These are phyloP conservation scores for Suillus variegatus DNA, from an alignment of 768 basidiomycete genomes.

Conservation along the genomic window DNA sequence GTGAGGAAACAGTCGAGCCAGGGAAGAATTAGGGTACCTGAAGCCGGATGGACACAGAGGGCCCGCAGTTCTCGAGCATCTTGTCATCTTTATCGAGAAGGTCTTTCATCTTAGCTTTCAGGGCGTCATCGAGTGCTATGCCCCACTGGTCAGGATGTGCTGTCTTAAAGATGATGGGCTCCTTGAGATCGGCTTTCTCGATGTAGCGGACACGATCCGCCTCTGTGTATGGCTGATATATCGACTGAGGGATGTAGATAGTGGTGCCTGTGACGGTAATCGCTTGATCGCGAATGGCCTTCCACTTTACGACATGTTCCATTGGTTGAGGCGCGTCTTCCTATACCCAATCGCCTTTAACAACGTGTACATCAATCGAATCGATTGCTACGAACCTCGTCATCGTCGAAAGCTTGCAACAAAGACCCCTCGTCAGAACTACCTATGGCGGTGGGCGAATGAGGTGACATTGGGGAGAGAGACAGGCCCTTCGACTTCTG, in stretches of 20 bases:
- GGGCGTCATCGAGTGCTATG: conserved; percentile 61
- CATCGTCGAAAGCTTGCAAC: neutral
- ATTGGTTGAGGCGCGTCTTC: conserved; percentile 22
- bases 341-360: conserved; percentile 11
- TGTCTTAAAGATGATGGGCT: conserved; percentile 63
- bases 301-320: conserved; percentile 31
- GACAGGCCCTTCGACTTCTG: neutral
- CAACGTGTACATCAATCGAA: neutral
- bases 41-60: conserved; percentile 77
- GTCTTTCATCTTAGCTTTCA: conserved; percentile 58
- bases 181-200: conserved; percentile 62
- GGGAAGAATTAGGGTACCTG: conserved; percentile 47
- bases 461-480: neutral
- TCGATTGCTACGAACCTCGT: neutral
- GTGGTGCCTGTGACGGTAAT: conserved; percentile 34
- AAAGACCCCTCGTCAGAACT: neutral
- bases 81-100: conserved; percentile 59
- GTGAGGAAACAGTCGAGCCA: neutral
- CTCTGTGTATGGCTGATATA: conserved; percentile 77
- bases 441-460: neutral
- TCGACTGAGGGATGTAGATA: conserved; percentile 64
- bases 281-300: conserved; percentile 13
- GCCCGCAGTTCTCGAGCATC: conserved; percentile 73
- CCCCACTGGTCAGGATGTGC: conserved; percentile 58
- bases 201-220: conserved; percentile 79